These are phyloP conservation scores for Byssochlamys sp. DNA, from an alignment of 2,329 filamentous ascomycete genomes.

Conservation along the genomic window DNA sequence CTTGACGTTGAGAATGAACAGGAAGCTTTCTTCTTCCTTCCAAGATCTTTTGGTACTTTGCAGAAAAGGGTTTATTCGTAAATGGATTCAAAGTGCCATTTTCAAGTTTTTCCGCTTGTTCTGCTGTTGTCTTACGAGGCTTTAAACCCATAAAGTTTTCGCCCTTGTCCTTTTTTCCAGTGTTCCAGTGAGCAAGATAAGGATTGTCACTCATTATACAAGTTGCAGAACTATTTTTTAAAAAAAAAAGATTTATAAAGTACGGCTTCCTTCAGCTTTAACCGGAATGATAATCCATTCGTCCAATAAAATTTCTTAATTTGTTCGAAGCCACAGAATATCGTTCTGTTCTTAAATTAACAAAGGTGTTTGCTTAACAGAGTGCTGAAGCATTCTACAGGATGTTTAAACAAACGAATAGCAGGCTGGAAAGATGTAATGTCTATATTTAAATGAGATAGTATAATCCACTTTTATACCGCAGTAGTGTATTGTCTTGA, in stretches of 20 bases:
- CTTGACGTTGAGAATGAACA: slow-evolving; percentile 77
- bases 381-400: not conserved
- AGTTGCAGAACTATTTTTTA: no score
- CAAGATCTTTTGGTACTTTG: slow-evolving; percentile 82
- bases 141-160: slow-evolving; percentile 57
- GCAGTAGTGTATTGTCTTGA: no score
- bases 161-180: slow-evolving; percentile 17
- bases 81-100: slow-evolving; percentile 77
- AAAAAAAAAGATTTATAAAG: no score
- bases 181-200: slow-evolving; percentile 66
- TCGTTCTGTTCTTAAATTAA: slow-evolving; percentile 46
- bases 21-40: slow-evolving; percentile 74
- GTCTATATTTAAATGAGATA: no score
- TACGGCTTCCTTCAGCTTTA: no score
- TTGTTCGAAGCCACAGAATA: slow-evolving; percentile 45
- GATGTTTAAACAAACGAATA: not conserved
- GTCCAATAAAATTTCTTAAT: slow-evolving; percentile 41
- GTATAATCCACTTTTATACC: no score
- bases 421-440: not conserved
- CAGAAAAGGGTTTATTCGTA: slow-evolving; percentile 64
- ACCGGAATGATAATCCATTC: no score
- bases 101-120: slow-evolving; percentile 64
- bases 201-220: slow-evolving; percentile 64
- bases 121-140: slow-evolving; percentile 70
- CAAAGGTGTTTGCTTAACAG: slow-evolving; percentile 40